phyloP scores from a whole-genome alignment of 192 early-diverging fungal genomes.

The Coemansia aciculifera region DNA sequence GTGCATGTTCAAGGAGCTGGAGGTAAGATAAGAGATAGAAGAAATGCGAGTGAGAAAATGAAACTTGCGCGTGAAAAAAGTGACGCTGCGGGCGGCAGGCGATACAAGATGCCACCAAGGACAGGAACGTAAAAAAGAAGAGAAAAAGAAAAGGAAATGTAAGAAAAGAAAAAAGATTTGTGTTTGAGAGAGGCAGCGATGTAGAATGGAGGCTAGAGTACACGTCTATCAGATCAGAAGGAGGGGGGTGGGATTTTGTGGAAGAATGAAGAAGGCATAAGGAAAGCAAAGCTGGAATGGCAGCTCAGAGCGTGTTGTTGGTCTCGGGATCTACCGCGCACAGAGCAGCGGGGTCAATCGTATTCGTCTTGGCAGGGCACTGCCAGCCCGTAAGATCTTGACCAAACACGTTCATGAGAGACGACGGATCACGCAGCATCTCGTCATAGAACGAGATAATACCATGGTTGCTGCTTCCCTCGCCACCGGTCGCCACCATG shows the following conservation, averaged over 20 bases:
- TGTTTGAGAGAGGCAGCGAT: conserved; percentile 11
- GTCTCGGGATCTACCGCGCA: conserved; percentile 56
- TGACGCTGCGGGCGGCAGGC: conserved; percentile 1
- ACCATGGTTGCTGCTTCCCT: conserved; percentile 24
- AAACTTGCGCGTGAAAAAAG: conserved; percentile 15
- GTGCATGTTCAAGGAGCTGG: conserved; percentile 4
- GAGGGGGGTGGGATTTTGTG: not conserved
- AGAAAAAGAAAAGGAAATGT: conserved; percentile 2
- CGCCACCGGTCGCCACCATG: conserved; percentile 11
- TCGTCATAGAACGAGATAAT: conserved; percentile 52
- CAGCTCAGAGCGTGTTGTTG: conserved; percentile 35
- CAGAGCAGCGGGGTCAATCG: conserved; percentile 55
- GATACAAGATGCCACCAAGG: conserved; percentile 3
- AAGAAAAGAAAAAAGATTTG: conserved; percentile 4
- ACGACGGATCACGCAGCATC: conserved; percentile 52
- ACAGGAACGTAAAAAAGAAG: conserved; percentile 5
- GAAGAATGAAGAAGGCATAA: conserved; percentile 4
- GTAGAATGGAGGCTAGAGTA: conserved; percentile 37
- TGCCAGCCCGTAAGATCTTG: conserved; percentile 56
- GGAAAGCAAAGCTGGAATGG: conserved; percentile 3
- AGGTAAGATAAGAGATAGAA: conserved; percentile 10
- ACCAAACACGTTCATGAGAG: conserved; percentile 53
- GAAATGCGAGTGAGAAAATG: conserved; percentile 8
- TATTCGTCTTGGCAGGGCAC: conserved; percentile 53
- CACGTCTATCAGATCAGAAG: conserved; percentile 45